Conservation (phyloP, 2,329 filamentous ascomycete genomes). For the Sporothrix schenckii region DNA sequence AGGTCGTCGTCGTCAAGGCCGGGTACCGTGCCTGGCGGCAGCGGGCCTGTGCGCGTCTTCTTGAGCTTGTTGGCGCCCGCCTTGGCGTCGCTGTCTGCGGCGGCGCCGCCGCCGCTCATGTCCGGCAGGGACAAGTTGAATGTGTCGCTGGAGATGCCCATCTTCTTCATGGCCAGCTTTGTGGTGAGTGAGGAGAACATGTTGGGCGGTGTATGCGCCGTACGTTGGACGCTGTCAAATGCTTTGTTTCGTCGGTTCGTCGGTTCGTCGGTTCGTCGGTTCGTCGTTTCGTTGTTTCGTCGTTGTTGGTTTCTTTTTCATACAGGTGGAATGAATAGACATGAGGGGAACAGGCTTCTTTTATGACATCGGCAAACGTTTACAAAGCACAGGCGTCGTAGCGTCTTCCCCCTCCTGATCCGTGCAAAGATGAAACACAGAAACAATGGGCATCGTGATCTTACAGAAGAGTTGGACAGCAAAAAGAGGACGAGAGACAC, state of each 20-base stretch:
- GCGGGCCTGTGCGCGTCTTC: conserved; percentile 37
- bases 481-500: not conserved
- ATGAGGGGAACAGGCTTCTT: not conserved
- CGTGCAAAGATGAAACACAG: conserved; percentile 21
- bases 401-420: not conserved
- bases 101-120: conserved; percentile 40
- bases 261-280: not conserved
- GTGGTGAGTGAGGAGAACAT: conserved; percentile 62
- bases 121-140: conserved; percentile 49
- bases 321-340: not conserved
- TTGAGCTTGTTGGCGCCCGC: conserved; percentile 39
- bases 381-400: not conserved
- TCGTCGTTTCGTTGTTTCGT: not conserved
- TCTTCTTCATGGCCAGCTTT: conserved; percentile 62
- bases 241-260: not conserved
- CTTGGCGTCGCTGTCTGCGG: not conserved
- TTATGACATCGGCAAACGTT: not conserved
- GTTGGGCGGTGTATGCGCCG: conserved; percentile 33
- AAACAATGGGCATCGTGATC: not conserved
- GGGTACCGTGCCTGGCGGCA: conserved; percentile 37
- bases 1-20: conserved; percentile 42
- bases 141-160: conserved; percentile 56
- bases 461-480: not conserved
- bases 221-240: no score
- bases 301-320: not conserved